Percentiles rank a stretch among this genome's conserved stretches.
phyloP scores from a whole-genome alignment of 2,329 filamentous ascomycete genomes.

The Phialemonium atrogriseum region DNA sequence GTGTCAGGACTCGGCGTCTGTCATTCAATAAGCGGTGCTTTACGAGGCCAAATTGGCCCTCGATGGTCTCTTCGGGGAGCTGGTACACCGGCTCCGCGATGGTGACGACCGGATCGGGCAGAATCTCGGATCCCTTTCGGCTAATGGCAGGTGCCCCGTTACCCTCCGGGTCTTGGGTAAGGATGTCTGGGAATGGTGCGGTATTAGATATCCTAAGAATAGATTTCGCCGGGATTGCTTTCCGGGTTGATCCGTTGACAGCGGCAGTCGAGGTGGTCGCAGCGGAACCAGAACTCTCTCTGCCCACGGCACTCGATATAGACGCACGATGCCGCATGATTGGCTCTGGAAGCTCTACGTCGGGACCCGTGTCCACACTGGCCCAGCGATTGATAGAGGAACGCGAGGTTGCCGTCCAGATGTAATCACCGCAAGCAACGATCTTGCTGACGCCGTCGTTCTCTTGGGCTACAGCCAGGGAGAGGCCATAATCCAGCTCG shows the following conservation, averaged over 20 bases:
- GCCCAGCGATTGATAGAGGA: conserved; percentile 91
- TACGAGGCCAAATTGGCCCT: conserved; percentile 89
- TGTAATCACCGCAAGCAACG: conserved; percentile 61
- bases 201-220: conserved; percentile 80
- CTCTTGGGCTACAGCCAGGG: conserved; percentile 85
- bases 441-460: conserved; percentile 71
- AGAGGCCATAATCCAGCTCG: conserved; percentile 81
- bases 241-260: conserved; percentile 32
- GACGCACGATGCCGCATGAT: conserved; percentile 42
- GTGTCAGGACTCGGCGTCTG: conserved; percentile 75
- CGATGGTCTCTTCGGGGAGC: conserved; percentile 71
- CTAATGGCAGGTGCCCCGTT: conserved; percentile 25
- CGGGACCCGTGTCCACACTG: conserved; percentile 71
- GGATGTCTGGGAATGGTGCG: conserved; percentile 59
- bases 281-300: conserved; percentile 9
- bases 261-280: conserved; percentile 22
- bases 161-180: conserved; percentile 45
- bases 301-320: conserved; percentile 27
- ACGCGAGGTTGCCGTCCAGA: conserved; percentile 85
- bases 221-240: conserved; percentile 68
- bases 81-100: conserved; percentile 56
- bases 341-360: conserved; percentile 55
- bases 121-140: conserved; percentile 51
- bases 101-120: conserved; percentile 38
- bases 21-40: conserved; percentile 92